phyloP scores from a whole-genome alignment of 2,329 filamentous ascomycete species.

The Claviceps maximensis region DNA sequence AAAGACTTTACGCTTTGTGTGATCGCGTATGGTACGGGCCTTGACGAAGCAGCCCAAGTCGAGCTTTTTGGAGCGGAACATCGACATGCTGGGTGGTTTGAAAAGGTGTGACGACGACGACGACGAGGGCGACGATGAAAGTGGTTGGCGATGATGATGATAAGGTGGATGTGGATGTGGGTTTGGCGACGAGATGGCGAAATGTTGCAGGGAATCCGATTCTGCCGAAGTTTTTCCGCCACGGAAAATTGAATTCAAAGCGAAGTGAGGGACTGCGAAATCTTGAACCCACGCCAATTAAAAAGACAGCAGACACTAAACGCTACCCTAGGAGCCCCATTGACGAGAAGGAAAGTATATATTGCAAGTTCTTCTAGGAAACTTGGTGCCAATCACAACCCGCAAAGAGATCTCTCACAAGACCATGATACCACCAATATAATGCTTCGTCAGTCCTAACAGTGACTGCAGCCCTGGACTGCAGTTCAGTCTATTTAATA shows the following conservation, averaged over 20 bases:
- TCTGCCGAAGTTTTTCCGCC: not conserved
- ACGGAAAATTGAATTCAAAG: not conserved
- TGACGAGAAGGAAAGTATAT: not conserved
- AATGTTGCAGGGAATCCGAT: not conserved
- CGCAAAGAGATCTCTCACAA: no score
- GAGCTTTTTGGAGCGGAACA: conserved; percentile 82
- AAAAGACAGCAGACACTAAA: not conserved
- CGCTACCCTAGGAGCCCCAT: no score
- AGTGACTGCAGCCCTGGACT: not conserved
- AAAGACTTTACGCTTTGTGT: conserved; percentile 92
- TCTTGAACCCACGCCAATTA: not conserved
- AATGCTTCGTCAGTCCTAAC: not conserved
- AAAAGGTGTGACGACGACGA: not conserved
- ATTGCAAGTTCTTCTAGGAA: not conserved
- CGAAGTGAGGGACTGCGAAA: no score
- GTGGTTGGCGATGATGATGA: no score
- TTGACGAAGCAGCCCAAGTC: conserved; percentile 84
- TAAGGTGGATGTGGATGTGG: not conserved
- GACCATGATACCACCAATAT: no score
- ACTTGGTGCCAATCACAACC: not conserved
- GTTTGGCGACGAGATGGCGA: not conserved
- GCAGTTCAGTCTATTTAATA: not conserved
- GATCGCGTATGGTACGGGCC: conserved; percentile 76
- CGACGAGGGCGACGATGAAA: not conserved
- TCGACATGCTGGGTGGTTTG: conserved; percentile 48